A percentile compares a stretch with the other conserved stretches of the same genome.
Conservation (phyloP, 2,329 filamentous ascomycete species). For the Paraphaeosphaeria sporulosa region DNA sequence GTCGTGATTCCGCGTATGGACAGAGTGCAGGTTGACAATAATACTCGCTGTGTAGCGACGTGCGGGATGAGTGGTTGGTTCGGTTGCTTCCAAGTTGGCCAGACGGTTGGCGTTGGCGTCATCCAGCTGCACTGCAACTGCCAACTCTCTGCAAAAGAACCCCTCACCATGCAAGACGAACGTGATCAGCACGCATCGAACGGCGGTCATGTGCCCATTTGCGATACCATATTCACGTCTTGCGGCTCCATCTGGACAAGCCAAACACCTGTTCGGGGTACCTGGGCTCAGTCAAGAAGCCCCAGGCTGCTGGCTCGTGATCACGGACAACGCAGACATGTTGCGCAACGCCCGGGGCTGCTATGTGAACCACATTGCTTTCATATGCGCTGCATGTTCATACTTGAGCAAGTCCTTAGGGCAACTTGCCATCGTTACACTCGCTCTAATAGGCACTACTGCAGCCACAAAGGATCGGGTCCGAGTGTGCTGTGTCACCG, state of each 20-base stretch:
- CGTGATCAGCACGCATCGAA: conserved; percentile 8
- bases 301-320: not conserved
- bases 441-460: not conserved
- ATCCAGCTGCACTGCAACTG: not conserved
- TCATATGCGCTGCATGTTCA: not conserved
- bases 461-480: not conserved
- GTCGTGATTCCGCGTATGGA: not conserved
- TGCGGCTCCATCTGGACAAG: not conserved
- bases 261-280: not conserved
- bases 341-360: not conserved
- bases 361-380: not conserved
- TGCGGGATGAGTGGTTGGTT: not conserved
- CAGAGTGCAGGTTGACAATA: not conserved
- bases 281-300: not conserved
- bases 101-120: conserved; percentile 4
- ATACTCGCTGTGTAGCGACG: not conserved
- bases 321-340: conserved; percentile 3
- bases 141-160: not conserved
- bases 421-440: not conserved
- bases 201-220: conserved; percentile 9
- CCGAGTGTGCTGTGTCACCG: not conserved
- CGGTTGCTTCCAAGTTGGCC: conserved; percentile 8
- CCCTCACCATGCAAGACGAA: conserved; percentile 3
- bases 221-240: not conserved
- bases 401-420: not conserved